Evolutionary conservation across 768 basidiomycete species (phyloP), one percentile per base, ranked within the genome.

Genomic region (Boletales sp.): DNA sequence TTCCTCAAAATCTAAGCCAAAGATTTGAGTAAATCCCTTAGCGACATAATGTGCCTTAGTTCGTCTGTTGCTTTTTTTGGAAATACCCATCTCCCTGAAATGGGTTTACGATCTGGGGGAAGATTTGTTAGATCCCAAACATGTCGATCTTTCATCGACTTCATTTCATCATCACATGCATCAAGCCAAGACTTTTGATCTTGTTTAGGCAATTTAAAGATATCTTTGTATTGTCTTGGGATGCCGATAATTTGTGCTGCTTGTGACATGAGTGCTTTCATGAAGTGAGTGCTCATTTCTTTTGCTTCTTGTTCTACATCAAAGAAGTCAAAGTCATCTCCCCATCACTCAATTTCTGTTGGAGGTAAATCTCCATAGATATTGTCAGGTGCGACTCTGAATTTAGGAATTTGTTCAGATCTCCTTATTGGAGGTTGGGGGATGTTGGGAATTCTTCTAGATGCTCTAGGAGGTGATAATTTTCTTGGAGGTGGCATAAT

Each of bases 31-130:
- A 59, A 65, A 73, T 0, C 75, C 72, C 40, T 69, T 58, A 1
- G 70, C 72, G 6, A 72, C 69, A 7, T 74, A 57, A 8, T 66
- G 30, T 2, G 65, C 70, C 52, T 75, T 71, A 21, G 21, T 21
- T 21, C 4, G 21, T 21, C 21, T 4, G 4, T 21, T 4, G 4
- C 21, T 21, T 21, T 14, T 40, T 40, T 14, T 15, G 15, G 5
- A 40, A 40, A 24, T 24, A 14, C 27, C 40, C 7, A 40, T 15
- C 27, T 40, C 11, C 40, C 21, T 21, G 21, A 2, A 21, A 21
- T 21, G 21, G 21, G 21, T 21, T 21, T 21, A 21, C 4, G 21
- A 21, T 4, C 21, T 21, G 21, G 21, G 2, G 21, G 21, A 21
- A 2, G 2, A 24, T 40, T 21, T 40, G 24, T 24, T 10, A 40